Evolutionary conservation across 305 asterid species (phyloP).

Genomic region (Vinca major): DNA sequence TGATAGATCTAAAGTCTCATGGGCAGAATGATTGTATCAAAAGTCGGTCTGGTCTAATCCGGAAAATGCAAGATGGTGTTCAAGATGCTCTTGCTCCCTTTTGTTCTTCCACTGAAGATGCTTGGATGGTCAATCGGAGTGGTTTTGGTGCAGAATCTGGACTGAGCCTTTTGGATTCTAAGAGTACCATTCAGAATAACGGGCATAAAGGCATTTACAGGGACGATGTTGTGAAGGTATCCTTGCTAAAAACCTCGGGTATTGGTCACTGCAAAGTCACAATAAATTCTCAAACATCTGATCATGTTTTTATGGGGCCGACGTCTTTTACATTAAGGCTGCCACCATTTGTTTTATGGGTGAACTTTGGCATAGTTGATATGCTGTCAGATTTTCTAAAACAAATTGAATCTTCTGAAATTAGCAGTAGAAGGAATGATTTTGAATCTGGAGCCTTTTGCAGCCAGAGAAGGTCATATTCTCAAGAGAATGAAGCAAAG

Average conservation of each 20-base stretch:
- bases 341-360: conserved; percentile 75
- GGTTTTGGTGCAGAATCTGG: conserved; percentile 30
- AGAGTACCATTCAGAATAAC: conserved; percentile 31
- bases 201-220: conserved; percentile 24
- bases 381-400: conserved; percentile 38
- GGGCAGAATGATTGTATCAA: conserved; percentile 19
- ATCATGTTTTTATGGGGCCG: conserved; percentile 41
- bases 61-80: conserved; percentile 60
- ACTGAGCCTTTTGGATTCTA: conserved; percentile 23
- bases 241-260: conserved; percentile 68
- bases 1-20: conserved; percentile 21
- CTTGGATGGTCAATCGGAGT: conserved; percentile 19
- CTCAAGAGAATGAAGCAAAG: conserved; percentile 31
- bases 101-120: conserved; percentile 31
- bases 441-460: conserved; percentile 19
- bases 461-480: conserved; percentile 21
- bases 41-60: conserved; percentile 35
- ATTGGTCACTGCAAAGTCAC: conserved; percentile 46
- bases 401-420: conserved; percentile 37
- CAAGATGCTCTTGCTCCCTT: conserved; percentile 51
- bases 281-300: conserved; percentile 43
- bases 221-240: conserved; percentile 41
- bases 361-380: conserved; percentile 47
- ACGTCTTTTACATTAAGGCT: conserved; percentile 59
- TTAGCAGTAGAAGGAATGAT: conserved; percentile 23